phyloP scores from a whole-genome alignment of 352 stramenopile species.

The Sclerospora graminicola region DNA sequence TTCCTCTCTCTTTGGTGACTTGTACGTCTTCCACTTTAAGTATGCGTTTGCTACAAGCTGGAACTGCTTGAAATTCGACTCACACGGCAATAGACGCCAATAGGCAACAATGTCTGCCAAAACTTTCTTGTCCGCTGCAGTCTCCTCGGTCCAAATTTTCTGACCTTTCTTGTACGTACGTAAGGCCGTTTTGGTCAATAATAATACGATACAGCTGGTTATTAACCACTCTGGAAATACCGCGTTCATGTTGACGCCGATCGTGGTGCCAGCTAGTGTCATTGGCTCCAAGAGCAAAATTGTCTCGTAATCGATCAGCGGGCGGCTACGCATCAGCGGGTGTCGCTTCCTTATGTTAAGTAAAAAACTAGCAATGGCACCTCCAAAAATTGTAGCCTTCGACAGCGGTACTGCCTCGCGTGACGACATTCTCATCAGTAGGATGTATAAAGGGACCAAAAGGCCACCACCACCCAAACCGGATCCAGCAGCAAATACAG shows the following conservation, averaged over 20 bases:
- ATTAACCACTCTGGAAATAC: slow-evolving; percentile 80
- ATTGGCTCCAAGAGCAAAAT: slow-evolving; percentile 82
- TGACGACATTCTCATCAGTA: slow-evolving; percentile 60
- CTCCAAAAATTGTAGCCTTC: slow-evolving; percentile 79
- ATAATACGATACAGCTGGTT: slow-evolving; percentile 62
- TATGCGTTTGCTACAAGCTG: slow-evolving; percentile 49
- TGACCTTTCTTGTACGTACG: slow-evolving; percentile 61
- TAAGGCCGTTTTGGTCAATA: slow-evolving; percentile 58
- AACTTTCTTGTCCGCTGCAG: slow-evolving; percentile 32
- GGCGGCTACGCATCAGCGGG: slow-evolving; percentile 43
- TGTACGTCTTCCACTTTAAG: slow-evolving; percentile 67
- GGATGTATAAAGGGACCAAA: slow-evolving; percentile 70
- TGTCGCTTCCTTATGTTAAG: slow-evolving; percentile 58
- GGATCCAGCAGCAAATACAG: slow-evolving; percentile 47
- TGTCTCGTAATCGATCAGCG: slow-evolving; percentile 79
- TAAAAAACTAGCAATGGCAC: slow-evolving; percentile 65
- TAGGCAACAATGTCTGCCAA: slow-evolving; percentile 43
- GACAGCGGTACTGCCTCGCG: slow-evolving; percentile 76
- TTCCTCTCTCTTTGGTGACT: slow-evolving; percentile 20
- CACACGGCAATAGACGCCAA: slow-evolving; percentile 54
- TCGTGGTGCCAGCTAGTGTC: slow-evolving; percentile 79
- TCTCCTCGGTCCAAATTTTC: slow-evolving; percentile 62
- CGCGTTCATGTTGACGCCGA: slow-evolving; percentile 79
- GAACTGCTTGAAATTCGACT: slow-evolving; percentile 68
- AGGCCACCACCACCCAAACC: slow-evolving; percentile 67